Evolutionary conservation across 2,329 filamentous ascomycete genomes (phyloP).

Genomic region (Penicillium rolfsii): DNA sequence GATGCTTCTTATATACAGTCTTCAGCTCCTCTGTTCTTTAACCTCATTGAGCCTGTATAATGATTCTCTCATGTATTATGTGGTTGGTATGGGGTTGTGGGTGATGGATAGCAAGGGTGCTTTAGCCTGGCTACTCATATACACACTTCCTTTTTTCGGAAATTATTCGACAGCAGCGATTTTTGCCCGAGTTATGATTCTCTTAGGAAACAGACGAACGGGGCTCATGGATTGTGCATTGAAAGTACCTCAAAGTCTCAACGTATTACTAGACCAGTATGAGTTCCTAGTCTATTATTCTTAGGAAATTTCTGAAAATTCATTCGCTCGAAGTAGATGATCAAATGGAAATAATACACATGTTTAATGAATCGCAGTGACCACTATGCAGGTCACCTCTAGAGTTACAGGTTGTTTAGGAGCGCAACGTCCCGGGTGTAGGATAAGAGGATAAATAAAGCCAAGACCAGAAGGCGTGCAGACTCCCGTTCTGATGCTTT

Average conservation of each 20-base stretch:
- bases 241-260: neutral
- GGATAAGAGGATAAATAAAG: constrained; percentile 11
- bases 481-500: constrained; percentile 20
- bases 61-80: constrained; percentile 23
- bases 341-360: constrained; percentile 30
- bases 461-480: neutral
- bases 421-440: constrained; percentile 17
- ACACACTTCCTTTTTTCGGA: neutral
- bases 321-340: constrained; percentile 21
- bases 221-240: neutral
- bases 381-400: constrained; percentile 31
- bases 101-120: neutral
- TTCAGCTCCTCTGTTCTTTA: neutral
- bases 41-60: constrained; percentile 18
- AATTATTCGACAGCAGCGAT: neutral
- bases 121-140: neutral
- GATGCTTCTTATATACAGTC: neutral
- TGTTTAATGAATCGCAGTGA: constrained; percentile 28
- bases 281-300: neutral
- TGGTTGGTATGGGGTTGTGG: neutral
- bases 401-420: constrained; percentile 33
- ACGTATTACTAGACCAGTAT: neutral
- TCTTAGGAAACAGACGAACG: constrained; percentile 1
- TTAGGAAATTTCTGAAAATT: constrained; percentile 6
- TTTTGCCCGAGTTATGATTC: neutral